These are phyloP conservation scores for Torrubiellomyces zombiae DNA, from an alignment of 2,329 filamentous ascomycete species.

Conservation along the genomic window DNA sequence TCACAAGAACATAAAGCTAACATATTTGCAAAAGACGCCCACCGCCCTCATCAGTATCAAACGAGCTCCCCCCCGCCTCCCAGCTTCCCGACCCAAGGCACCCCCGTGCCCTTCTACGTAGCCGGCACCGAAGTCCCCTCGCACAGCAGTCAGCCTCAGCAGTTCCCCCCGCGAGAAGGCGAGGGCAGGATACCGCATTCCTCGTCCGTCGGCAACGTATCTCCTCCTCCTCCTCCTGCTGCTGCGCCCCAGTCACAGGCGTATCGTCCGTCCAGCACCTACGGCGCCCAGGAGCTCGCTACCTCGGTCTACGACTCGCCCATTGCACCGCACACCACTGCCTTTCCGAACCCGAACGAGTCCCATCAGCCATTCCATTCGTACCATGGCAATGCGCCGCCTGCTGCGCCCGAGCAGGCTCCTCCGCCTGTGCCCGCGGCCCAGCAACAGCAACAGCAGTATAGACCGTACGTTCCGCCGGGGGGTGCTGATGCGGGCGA, in stretches of 20 bases:
- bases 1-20: conserved; percentile 6
- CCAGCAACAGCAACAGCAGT: conserved; percentile 26
- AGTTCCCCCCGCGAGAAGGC: conserved; percentile 35
- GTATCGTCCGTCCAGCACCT: conserved; percentile 49
- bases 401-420: conserved; percentile 16
- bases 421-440: conserved; percentile 25
- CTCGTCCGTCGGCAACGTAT: conserved; percentile 29
- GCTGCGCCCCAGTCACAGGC: conserved; percentile 26
- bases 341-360: conserved; percentile 20
- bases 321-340: conserved; percentile 35
- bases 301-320: conserved; percentile 66
- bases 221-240: conserved; percentile 29
- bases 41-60: conserved; percentile 30
- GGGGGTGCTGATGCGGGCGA: conserved; percentile 32
- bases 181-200: conserved; percentile 33
- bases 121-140: conserved; percentile 38
- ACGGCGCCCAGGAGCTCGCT: conserved; percentile 60
- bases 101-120: conserved; percentile 48
- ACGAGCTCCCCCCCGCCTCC: conserved; percentile 31
- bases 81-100: conserved; percentile 35
- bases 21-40: conserved; percentile 17
- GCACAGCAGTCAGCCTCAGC: conserved; percentile 21
- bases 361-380: conserved; percentile 21
- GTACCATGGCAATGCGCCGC: too few species aligned
- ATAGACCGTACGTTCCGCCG: conserved; percentile 43